Conservation (phyloP, 371 early-diverging fungal genomes). For the Syncephalastrum monosporum region DNA sequence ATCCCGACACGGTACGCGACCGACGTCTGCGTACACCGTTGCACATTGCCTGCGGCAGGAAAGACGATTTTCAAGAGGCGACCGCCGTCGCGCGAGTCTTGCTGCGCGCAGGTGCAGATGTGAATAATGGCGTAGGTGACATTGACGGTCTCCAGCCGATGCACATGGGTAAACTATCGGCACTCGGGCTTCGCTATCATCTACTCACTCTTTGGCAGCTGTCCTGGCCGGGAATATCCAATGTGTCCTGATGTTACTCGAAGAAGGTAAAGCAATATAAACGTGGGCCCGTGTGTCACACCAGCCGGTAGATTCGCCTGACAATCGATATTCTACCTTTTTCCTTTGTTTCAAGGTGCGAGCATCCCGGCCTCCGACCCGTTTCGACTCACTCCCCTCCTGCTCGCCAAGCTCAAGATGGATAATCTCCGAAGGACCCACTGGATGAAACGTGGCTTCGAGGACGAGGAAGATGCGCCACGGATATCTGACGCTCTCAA, state of each 20-base stretch:
- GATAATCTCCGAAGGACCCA: slow-evolving; percentile 40
- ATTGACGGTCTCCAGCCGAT: slow-evolving; percentile 45
- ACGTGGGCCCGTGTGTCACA: neutral
- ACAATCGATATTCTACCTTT: slow-evolving; percentile 3
- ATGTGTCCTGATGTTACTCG: slow-evolving; percentile 44
- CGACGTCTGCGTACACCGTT: slow-evolving; percentile 43
- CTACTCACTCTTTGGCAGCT: slow-evolving; percentile 19
- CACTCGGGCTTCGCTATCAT: neutral
- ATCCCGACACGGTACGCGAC: slow-evolving; percentile 47
- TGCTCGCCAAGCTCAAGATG: slow-evolving; percentile 44
- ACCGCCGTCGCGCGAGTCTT: slow-evolving; percentile 35
- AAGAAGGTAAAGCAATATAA: slow-evolving; percentile 35
- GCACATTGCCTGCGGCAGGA: slow-evolving; percentile 45
- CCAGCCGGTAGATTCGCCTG: neutral
- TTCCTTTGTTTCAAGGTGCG: slow-evolving; percentile 24
- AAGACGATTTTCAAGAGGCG: slow-evolving; percentile 35
- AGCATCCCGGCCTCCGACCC: slow-evolving; percentile 48
- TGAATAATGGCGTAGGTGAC: slow-evolving; percentile 52
- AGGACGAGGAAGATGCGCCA: neutral
- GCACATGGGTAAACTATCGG: slow-evolving; percentile 39
- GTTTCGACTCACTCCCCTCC: slow-evolving; percentile 44
- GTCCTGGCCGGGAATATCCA: slow-evolving; percentile 46
- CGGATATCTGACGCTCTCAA: slow-evolving; percentile 12
- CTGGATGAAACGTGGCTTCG: neutral
- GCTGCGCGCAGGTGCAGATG: slow-evolving; percentile 39